Evolutionary conservation across 2,329 filamentous ascomycete genomes (phyloP).

Genomic region (Monilinia fructicola): DNA sequence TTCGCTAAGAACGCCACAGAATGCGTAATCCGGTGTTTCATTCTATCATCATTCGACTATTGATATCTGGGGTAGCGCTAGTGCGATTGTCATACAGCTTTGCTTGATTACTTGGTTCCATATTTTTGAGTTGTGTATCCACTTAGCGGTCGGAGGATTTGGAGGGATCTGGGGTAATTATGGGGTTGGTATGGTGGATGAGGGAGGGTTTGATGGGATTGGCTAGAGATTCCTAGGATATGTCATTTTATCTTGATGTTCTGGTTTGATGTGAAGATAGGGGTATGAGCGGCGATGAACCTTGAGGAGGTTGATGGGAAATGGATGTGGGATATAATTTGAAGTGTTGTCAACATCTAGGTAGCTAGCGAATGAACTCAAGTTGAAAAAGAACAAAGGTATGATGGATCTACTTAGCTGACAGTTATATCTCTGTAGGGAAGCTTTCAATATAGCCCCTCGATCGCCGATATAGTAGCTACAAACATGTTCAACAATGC

Average conservation of each 20-base stretch:
- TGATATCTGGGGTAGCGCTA: not conserved
- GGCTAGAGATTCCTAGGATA: too few species aligned
- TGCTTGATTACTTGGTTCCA: not conserved
- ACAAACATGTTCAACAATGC: not conserved
- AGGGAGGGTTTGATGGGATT: not conserved
- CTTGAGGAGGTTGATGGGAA: too few species aligned
- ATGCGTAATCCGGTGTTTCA: not conserved
- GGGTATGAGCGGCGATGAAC: too few species aligned
- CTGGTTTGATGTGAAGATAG: not conserved
- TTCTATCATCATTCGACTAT: too few species aligned
- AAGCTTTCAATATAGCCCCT: too few species aligned
- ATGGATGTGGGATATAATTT: too few species aligned
- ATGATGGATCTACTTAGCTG: too few species aligned
- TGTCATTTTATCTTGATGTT: too few species aligned
- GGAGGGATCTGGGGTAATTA: constrained; percentile 15
- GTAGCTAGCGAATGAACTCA: too few species aligned
- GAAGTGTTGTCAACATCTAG: too few species aligned
- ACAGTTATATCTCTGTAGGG: too few species aligned
- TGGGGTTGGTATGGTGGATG: not conserved
- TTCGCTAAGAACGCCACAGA: not conserved
- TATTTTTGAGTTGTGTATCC: not conserved
- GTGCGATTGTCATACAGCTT: not conserved
- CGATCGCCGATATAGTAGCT: not conserved
- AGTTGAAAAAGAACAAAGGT: too few species aligned
- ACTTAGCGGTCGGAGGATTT: not conserved